These are phyloP conservation scores for Moesziomyces aphidis DNA, from an alignment of 1,284 basidiomycete species.

Conservation along the genomic window DNA sequence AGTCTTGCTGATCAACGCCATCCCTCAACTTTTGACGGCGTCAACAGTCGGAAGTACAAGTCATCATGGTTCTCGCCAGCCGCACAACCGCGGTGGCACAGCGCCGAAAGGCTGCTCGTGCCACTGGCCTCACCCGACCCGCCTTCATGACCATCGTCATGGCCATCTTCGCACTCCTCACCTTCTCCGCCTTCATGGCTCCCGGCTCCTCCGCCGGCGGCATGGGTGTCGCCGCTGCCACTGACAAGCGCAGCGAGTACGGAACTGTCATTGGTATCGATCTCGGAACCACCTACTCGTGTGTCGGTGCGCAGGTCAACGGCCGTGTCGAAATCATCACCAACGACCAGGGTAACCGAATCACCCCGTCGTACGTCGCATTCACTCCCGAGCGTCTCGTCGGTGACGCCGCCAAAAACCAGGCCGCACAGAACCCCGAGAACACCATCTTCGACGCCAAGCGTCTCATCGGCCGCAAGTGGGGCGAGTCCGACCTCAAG, in stretches of 20 bases:
- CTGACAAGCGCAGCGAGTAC: constrained; percentile 71
- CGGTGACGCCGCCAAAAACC: constrained; percentile 75
- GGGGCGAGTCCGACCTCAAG: constrained; percentile 72
- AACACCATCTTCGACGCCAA: constrained; percentile 96
- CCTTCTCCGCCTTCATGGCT: constrained; percentile 51
- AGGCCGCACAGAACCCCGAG: constrained; percentile 79
- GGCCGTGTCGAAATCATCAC: constrained; percentile 68
- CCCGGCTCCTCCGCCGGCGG: constrained; percentile 44
- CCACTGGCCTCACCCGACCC: constrained; percentile 39
- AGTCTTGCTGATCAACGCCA: constrained; percentile 6
- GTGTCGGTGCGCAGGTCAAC: constrained; percentile 83
- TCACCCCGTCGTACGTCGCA: constrained; percentile 68
- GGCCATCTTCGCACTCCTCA: constrained; percentile 58
- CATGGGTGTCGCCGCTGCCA: constrained; percentile 59
- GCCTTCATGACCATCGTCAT: constrained; percentile 56
- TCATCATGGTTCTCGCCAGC: constrained; percentile 33
- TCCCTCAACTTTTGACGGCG: background rate
- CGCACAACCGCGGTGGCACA: constrained; percentile 43
- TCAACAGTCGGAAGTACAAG: constrained; percentile 38
- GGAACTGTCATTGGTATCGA: constrained; percentile 89
- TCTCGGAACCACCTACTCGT: constrained; percentile 73
- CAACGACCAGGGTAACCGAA: constrained; percentile 71
- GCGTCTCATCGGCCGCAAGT: constrained; percentile 82
- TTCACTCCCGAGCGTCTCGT: constrained; percentile 78
- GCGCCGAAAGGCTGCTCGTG: constrained; percentile 45